Conservation (phyloP, 805 yeast species). For the Saccharomycopsis capsularis region DNA sequence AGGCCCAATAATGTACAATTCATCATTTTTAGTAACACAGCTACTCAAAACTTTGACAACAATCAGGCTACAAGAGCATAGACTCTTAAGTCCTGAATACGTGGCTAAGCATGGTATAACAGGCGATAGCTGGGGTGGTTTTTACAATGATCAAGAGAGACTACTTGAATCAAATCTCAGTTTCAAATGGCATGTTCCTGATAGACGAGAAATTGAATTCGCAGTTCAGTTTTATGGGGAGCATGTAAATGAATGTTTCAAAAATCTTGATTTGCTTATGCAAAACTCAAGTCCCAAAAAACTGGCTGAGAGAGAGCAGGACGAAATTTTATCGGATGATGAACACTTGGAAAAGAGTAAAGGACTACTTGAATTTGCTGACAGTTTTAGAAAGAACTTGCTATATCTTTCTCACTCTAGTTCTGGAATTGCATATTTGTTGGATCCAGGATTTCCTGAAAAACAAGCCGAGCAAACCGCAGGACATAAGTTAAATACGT, state of each 20-base stretch:
- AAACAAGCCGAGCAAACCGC: conserved; percentile 22
- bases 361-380: conserved; percentile 33
- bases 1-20: conserved; percentile 59
- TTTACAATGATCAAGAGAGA: conserved; percentile 49
- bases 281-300: conserved; percentile 13
- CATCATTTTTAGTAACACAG: conserved; percentile 61
- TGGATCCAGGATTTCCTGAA: conserved; percentile 63
- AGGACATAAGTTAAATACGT: conserved; percentile 11
- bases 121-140: conserved; percentile 68
- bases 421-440: conserved; percentile 63
- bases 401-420: conserved; percentile 51
- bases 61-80: conserved; percentile 49
- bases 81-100: conserved; percentile 30
- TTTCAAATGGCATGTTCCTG: conserved; percentile 75
- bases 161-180: conserved; percentile 42
- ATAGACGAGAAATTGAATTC: conserved; percentile 43
- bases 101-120: conserved; percentile 32
- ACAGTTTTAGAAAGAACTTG: conserved; percentile 48
- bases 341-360: background rate
- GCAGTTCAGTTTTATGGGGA: conserved; percentile 54
- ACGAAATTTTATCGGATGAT: background rate
- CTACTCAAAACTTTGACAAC: conserved; percentile 56
- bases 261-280: conserved; percentile 34
- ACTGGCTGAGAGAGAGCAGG: background rate
- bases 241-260: conserved; percentile 39